These are phyloP conservation scores for Phytophthora ohioensis DNA, from an alignment of 352 stramenopile species.

Conservation along the genomic window DNA sequence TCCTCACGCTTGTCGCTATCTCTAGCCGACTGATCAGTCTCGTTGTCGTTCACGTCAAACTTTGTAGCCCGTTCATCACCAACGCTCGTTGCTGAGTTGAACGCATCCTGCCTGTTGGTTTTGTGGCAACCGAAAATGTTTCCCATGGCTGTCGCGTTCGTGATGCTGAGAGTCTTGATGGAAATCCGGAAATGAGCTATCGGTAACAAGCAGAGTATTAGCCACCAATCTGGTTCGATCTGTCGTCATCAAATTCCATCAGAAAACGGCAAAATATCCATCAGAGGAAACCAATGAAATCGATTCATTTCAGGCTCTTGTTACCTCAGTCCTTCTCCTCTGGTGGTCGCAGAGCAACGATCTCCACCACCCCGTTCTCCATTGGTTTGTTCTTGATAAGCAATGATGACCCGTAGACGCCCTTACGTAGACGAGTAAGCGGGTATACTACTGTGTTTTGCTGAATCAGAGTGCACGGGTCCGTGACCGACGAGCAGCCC, in stretches of 20 bases:
- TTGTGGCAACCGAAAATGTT: conserved; percentile 33
- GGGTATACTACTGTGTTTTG: conserved; percentile 73
- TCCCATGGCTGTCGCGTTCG: conserved; percentile 12
- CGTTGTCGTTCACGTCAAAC: conserved; percentile 5
- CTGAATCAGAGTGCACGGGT: conserved; percentile 74
- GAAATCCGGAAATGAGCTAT: conserved; percentile 21
- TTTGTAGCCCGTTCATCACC: neutral
- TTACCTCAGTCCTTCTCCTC: neutral
- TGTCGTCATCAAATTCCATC: conserved; percentile 5
- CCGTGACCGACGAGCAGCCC: conserved; percentile 74
- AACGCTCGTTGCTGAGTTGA: conserved; percentile 3
- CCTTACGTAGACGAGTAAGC: conserved; percentile 68
- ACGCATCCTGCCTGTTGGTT: conserved; percentile 6
- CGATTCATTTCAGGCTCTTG: conserved; percentile 13
- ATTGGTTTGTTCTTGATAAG: conserved; percentile 88
- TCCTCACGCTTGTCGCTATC: conserved; percentile 5
- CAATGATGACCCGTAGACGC: conserved; percentile 70
- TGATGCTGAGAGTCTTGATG: conserved; percentile 1
- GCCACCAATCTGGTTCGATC: neutral
- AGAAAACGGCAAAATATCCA: neutral
- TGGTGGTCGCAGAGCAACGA: conserved; percentile 31
- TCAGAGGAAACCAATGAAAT: neutral
- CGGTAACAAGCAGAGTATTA: neutral
- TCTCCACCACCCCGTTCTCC: conserved; percentile 71
- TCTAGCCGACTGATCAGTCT: conserved; percentile 5